Percentiles rank a stretch among this genome's conserved stretches.
Conservation (phyloP, 2,329 filamentous ascomycete species). For the Ascochyta viciae-villosae region DNA sequence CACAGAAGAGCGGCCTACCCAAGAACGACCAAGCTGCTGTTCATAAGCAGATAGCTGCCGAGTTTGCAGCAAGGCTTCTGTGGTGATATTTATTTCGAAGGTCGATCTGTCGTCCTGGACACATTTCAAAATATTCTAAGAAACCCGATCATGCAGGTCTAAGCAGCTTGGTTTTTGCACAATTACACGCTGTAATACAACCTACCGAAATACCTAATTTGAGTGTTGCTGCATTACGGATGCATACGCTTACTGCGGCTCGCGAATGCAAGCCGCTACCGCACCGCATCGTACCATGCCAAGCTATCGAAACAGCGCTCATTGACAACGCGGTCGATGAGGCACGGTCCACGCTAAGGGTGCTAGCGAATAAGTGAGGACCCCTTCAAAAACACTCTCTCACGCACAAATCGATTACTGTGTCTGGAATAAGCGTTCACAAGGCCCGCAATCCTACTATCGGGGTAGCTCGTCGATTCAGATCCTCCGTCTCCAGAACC, state of each 20-base stretch:
- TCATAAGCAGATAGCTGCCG: not conserved
- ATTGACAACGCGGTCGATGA: constrained; percentile 2
- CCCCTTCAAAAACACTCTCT: too few relatives aligned
- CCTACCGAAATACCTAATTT: constrained; percentile 2
- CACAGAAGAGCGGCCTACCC: not conserved
- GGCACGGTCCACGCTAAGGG: constrained; percentile 1
- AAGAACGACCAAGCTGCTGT: not conserved
- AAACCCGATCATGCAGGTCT: not conserved
- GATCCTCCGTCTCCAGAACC: not conserved
- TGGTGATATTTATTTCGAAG: not conserved
- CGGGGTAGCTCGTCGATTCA: not conserved
- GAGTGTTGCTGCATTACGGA: constrained; percentile 9
- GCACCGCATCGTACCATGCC: constrained; percentile 24
- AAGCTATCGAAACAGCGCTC: constrained; percentile 16
- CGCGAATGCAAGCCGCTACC: constrained; percentile 22
- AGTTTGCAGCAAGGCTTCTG: not conserved
- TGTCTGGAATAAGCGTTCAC: not conserved
- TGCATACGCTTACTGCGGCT: constrained; percentile 5
- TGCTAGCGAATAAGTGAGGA: not conserved
- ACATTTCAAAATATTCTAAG: constrained; percentile 1
- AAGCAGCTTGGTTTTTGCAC: not conserved
- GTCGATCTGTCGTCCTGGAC: not conserved
- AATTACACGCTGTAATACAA: not conserved
- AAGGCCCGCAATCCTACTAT: not conserved
- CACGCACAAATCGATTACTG: not conserved